These are phyloP conservation scores for Penicillium coffeae DNA, from an alignment of 495 filamentous ascomycete species.

Conservation along the genomic window DNA sequence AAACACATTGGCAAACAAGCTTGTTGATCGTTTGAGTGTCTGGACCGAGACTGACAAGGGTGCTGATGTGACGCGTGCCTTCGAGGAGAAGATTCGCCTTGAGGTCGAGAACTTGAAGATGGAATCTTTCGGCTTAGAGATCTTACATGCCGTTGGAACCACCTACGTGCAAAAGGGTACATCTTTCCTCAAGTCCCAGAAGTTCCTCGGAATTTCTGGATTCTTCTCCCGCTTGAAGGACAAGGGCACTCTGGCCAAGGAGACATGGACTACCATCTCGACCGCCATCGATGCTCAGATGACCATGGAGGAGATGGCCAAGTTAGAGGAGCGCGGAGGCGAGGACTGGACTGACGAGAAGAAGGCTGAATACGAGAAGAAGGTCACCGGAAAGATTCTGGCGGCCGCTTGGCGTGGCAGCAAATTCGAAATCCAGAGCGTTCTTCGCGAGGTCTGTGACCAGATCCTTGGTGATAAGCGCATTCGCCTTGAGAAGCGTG, in stretches of 20 bases:
- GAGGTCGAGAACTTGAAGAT: constrained; percentile 99
- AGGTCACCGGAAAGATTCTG: constrained; percentile 97
- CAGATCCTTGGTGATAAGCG: constrained; percentile 71
- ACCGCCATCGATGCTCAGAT: constrained; percentile 97
- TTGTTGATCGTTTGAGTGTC: constrained; percentile 85
- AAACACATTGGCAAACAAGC: constrained; percentile 73
- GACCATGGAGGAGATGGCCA: constrained; percentile 99
- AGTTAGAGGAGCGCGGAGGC: constrained; percentile 88
- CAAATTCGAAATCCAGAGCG: constrained; percentile 97
- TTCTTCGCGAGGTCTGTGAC: constrained; percentile 84
- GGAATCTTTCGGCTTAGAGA: constrained; percentile 97
- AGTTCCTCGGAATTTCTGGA: constrained; percentile 91
- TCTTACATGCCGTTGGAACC: constrained; percentile 88
- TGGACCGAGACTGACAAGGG: constrained; percentile 98
- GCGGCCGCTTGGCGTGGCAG: constrained; percentile 95
- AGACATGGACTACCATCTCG: constrained; percentile 96
- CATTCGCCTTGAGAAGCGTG: constrained; percentile 74
- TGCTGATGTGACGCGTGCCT: constrained; percentile 76
- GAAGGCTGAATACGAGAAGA: constrained; percentile 91
- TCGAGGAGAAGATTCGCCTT: constrained; percentile 87
- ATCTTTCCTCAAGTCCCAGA: constrained; percentile 87
- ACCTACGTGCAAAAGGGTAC: constrained; percentile 87
- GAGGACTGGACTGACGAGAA: constrained; percentile 99
- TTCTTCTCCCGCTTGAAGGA: constrained; percentile 94
- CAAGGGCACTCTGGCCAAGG: constrained; percentile 93